A percentile compares a stretch with the other conserved stretches of the same genome.
These are phyloP conservation scores for Solidago caesia DNA, from an alignment of 129 eudicot genomes.

Conservation along the genomic window DNA sequence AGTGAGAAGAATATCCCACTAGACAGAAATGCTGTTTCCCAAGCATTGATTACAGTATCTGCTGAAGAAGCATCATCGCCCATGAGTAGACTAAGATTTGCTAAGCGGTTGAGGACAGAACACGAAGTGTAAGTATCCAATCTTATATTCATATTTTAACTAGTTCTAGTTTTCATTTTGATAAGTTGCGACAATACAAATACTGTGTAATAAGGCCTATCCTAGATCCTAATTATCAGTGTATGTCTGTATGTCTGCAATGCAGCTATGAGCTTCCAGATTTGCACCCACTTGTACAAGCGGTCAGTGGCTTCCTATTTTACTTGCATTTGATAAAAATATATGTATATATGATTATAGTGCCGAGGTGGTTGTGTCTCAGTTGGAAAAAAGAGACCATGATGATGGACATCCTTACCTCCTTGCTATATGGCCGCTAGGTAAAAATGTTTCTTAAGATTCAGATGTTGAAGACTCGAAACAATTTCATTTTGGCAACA, in stretches of 20 bases:
- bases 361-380: slow-evolving; percentile 16
- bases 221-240: background rate
- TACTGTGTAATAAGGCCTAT: slow-evolving; percentile 2
- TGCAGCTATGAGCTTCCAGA: slow-evolving; percentile 64
- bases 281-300: slow-evolving; percentile 43
- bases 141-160: background rate
- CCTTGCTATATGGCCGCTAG: slow-evolving; percentile 45
- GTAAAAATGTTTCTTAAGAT: slow-evolving; percentile 4
- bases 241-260: background rate
- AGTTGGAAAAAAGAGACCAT: slow-evolving; percentile 43
- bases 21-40: slow-evolving; percentile 8
- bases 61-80: slow-evolving; percentile 13
- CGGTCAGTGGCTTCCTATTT: slow-evolving; percentile 28
- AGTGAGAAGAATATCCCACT: background rate
- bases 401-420: slow-evolving; percentile 48
- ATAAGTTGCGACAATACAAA: background rate
- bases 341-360: background rate
- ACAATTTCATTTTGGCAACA: background rate
- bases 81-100: background rate
- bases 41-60: slow-evolving; percentile 8
- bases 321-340: background rate
- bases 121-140: slow-evolving; percentile 45
- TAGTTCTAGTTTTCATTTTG: background rate
- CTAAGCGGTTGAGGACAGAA: slow-evolving; percentile 30
- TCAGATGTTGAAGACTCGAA: too few species aligned